Percentiles rank a stretch among this genome's conserved stretches.
These are phyloP conservation scores for Auricularia cornea DNA, from an alignment of 768 basidiomycete genomes.

Conservation along the genomic window DNA sequence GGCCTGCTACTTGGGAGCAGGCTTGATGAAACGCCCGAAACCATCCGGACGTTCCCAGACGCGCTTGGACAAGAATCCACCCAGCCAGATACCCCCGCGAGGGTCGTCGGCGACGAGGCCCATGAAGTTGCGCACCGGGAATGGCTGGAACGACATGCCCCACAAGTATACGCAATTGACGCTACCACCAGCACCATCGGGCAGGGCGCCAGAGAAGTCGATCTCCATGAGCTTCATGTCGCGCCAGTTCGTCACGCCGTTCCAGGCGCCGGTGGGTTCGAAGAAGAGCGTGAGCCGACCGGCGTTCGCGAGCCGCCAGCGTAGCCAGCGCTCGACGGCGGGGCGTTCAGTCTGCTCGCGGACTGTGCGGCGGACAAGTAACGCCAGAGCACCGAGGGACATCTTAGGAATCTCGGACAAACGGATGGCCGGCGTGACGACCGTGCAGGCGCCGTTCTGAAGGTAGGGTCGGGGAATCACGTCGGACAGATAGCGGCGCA, in stretches of 20 bases:
- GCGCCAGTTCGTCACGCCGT: constrained; percentile 10
- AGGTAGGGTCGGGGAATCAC: constrained; percentile 2
- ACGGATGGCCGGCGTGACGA: constrained; percentile 3
- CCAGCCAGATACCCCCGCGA: constrained; percentile 8
- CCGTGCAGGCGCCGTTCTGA: constrained; percentile 5
- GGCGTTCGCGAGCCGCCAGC: constrained; percentile 6
- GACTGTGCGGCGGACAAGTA: constrained; percentile 5
- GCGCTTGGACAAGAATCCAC: constrained; percentile 3
- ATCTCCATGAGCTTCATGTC: constrained; percentile 12
- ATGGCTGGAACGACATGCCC: constrained; percentile 6
- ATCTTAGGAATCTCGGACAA: constrained; percentile 1
- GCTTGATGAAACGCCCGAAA: constrained; percentile 1
- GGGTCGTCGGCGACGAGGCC: constrained; percentile 7
- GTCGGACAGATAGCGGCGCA: constrained; percentile 5
- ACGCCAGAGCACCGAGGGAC: constrained; percentile 5
- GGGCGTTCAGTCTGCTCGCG: not conserved
- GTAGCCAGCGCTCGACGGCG: constrained; percentile 4
- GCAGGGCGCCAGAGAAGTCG: constrained; percentile 9
- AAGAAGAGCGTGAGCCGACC: constrained; percentile 7
- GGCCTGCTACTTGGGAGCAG: too few relatives aligned
- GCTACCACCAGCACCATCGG: not conserved
- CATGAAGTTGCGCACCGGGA: constrained; percentile 5
- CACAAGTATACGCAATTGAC: constrained; percentile 7
- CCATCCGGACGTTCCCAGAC: constrained; percentile 6
- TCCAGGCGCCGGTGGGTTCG: constrained; percentile 9